phyloP scores from a whole-genome alignment of 805 yeast genomes.

The Priceomyces haplophilus region DNA sequence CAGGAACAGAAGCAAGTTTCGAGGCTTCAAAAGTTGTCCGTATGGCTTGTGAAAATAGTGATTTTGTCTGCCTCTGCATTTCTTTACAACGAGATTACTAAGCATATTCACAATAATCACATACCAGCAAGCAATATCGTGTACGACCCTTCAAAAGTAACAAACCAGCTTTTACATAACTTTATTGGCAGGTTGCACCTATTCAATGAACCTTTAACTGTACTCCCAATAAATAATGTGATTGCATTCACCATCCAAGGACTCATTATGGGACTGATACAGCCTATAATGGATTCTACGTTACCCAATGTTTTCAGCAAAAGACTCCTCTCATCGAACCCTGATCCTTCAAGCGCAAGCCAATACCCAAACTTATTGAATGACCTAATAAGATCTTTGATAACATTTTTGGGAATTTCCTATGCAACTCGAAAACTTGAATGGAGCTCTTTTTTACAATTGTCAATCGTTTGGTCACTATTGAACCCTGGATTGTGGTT shows the following conservation, averaged over 20 bases:
- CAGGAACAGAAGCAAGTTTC: conserved; percentile 1
- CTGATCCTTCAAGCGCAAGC: conserved; percentile 25
- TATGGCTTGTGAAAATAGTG: conserved; percentile 15
- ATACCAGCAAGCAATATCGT: conserved; percentile 39
- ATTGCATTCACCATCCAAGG: conserved; percentile 49
- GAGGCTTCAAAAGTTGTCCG: not conserved
- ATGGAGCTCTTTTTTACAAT: conserved; percentile 66
- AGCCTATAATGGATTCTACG: conserved; percentile 42
- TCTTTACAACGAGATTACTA: conserved; percentile 50
- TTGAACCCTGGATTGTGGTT: conserved; percentile 67
- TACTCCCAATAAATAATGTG: conserved; percentile 5
- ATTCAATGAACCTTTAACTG: conserved; percentile 1
- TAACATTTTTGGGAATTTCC: conserved; percentile 67
- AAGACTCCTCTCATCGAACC: conserved; percentile 39
- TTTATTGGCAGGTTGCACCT: conserved; percentile 23
- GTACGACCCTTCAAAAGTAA: conserved; percentile 40
- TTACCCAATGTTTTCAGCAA: conserved; percentile 29
- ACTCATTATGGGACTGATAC: conserved; percentile 51
- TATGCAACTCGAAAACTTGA: conserved; percentile 68
- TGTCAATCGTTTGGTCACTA: conserved; percentile 59
- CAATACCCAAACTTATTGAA: conserved; percentile 28
- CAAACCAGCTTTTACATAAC: conserved; percentile 23
- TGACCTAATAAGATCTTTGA: conserved; percentile 41
- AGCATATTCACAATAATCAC: conserved; percentile 51
- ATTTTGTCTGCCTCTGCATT: conserved; percentile 46